Conservation (phyloP, 2,329 filamentous ascomycete genomes). For the Fusarium lateritium region DNA sequence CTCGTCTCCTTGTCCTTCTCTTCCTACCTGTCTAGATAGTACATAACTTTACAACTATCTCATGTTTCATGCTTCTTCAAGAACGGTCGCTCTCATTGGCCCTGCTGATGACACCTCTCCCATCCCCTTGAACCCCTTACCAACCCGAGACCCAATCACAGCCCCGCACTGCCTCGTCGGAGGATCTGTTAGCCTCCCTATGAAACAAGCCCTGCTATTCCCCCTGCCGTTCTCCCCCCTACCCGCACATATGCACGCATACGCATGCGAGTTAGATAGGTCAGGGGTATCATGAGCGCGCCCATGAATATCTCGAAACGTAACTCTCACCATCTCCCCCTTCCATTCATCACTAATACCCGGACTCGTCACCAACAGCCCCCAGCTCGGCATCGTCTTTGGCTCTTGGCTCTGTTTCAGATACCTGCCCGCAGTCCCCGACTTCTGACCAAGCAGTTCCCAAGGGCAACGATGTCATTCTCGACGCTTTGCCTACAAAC, state of each 20-base stretch:
- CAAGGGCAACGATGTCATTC: neutral
- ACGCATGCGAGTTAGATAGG: slow-evolving; percentile 31
- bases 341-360: slow-evolving; percentile 10
- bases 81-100: slow-evolving; percentile 24
- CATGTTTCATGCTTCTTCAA: slow-evolving; percentile 17
- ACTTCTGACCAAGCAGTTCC: slow-evolving; percentile 1
- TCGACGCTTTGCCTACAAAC: neutral
- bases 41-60: slow-evolving; percentile 1
- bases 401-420: slow-evolving; percentile 28
- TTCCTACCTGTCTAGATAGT: neutral
- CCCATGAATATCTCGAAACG: slow-evolving; percentile 21
- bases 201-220: slow-evolving; percentile 49
- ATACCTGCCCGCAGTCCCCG: slow-evolving; percentile 16
- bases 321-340: slow-evolving; percentile 16
- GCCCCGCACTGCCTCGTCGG: slow-evolving; percentile 29
- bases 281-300: slow-evolving; percentile 26
- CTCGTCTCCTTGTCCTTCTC: slow-evolving; percentile 2
- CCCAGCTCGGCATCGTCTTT: neutral
- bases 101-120: slow-evolving; percentile 32
- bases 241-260: slow-evolving; percentile 39
- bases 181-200: slow-evolving; percentile 45
- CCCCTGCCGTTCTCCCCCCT: slow-evolving; percentile 40
- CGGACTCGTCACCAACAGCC: slow-evolving; percentile 12
- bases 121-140: slow-evolving; percentile 20
- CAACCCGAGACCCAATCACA: slow-evolving; percentile 39